These are phyloP conservation scores for Pichia membranifaciens DNA, from an alignment of 805 yeast genomes.

Conservation along the genomic window DNA sequence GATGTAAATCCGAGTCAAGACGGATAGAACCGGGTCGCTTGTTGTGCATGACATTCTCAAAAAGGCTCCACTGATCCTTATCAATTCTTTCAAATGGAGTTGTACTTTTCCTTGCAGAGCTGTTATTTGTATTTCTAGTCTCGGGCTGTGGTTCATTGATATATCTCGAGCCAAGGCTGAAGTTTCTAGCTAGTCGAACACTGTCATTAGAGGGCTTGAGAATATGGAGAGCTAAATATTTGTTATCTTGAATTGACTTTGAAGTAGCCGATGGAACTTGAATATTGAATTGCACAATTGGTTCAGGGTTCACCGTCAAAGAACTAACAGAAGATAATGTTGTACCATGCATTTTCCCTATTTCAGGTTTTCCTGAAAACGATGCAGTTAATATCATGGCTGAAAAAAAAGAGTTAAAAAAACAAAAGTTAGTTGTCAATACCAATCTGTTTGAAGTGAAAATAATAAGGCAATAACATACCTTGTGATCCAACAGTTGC, in stretches of 20 bases:
- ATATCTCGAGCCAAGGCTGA: slow-evolving; percentile 52
- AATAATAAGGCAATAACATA: slow-evolving; percentile 13
- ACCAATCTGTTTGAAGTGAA: slow-evolving; percentile 25
- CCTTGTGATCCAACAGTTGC: slow-evolving; percentile 33
- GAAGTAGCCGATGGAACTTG: slow-evolving; percentile 85
- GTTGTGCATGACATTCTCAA: slow-evolving; percentile 18
- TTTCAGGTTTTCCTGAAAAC: slow-evolving; percentile 19
- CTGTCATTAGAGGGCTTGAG: slow-evolving; percentile 55
- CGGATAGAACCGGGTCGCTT: slow-evolving; percentile 13
- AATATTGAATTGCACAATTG: slow-evolving; percentile 78
- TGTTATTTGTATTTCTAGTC: slow-evolving; percentile 14
- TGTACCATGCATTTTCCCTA: slow-evolving; percentile 53
- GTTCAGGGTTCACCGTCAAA: slow-evolving; percentile 68
- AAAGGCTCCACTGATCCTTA: slow-evolving; percentile 33
- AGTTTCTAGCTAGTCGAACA: slow-evolving; percentile 56
- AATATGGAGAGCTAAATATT: slow-evolving; percentile 67
- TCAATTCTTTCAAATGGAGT: slow-evolving; percentile 49
- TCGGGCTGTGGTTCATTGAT: slow-evolving; percentile 30
- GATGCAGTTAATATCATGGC: slow-evolving; percentile 58
- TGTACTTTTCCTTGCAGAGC: slow-evolving; percentile 23
- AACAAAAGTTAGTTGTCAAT: slow-evolving; percentile 27
- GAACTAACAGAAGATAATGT: slow-evolving; percentile 86
- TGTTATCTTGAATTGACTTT: slow-evolving; percentile 48
- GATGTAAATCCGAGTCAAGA: slow-evolving; percentile 22
- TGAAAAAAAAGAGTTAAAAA: not conserved